Evolutionary conservation across 768 basidiomycete genomes (phyloP).

Genomic region (Collybia sordida): DNA sequence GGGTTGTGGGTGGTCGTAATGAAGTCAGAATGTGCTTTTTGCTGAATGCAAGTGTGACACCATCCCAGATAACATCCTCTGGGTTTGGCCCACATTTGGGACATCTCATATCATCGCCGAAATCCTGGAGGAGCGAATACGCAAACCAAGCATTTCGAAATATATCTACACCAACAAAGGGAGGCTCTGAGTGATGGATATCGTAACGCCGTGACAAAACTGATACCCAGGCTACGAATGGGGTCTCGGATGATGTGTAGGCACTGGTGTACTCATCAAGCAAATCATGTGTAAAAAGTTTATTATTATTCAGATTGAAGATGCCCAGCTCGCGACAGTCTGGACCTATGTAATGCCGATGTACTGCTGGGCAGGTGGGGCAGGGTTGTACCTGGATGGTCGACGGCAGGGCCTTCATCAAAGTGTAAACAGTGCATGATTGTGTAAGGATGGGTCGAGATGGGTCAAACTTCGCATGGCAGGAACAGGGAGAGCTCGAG

Average conservation of each 20-base stretch:
- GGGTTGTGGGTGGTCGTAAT: conserved; percentile 3
- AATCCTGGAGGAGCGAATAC: conserved; percentile 3
- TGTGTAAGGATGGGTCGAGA: background rate
- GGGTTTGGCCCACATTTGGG: conserved; percentile 15
- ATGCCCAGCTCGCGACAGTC: conserved; percentile 20
- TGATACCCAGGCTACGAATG: conserved; percentile 19
- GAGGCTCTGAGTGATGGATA: background rate
- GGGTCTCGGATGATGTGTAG: conserved; percentile 24
- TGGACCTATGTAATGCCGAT: conserved; percentile 18
- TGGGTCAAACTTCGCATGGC: background rate
- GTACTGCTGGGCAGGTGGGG: conserved; percentile 2
- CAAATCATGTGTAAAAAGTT: conserved; percentile 22
- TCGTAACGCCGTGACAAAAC: conserved; percentile 14
- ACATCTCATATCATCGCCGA: conserved; percentile 15
- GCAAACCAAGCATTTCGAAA: conserved; percentile 14
- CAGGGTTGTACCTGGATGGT: conserved; percentile 19
- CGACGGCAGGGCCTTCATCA: background rate
- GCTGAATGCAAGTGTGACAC: conserved; percentile 14
- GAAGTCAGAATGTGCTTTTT: conserved; percentile 13
- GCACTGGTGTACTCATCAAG: conserved; percentile 24
- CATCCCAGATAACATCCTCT: conserved; percentile 16
- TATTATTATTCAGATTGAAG: conserved; percentile 26
- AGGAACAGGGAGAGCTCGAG: background rate
- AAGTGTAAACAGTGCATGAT: conserved; percentile 8
- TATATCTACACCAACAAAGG: conserved; percentile 13